phyloP scores from a whole-genome alignment of 345 rosid species.

The Raphanus raphanistrum region DNA sequence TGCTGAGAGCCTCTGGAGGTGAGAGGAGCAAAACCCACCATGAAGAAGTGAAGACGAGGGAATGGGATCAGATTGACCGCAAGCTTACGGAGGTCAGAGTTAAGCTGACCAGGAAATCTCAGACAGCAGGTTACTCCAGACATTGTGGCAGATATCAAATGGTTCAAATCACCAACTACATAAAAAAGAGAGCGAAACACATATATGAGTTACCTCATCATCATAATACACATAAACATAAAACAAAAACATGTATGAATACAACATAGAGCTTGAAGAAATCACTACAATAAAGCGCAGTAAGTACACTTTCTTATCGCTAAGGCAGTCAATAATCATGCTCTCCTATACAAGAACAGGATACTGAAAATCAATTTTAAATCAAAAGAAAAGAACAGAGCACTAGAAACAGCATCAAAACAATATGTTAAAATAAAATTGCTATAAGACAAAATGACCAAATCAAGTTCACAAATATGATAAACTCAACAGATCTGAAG shows the following conservation, averaged over 20 bases:
- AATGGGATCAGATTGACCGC: constrained; percentile 81
- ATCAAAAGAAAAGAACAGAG: no score
- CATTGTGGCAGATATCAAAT: constrained; percentile 79
- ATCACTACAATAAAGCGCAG: not conserved
- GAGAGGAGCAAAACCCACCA: constrained; percentile 81
- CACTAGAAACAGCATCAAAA: not conserved
- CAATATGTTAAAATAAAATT: not conserved
- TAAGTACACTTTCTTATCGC: not conserved
- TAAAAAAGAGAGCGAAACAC: not conserved
- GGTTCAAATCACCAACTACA: constrained; percentile 83
- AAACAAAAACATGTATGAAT: not conserved
- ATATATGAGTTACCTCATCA: not conserved
- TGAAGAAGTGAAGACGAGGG: constrained; percentile 83
- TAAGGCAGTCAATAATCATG: not conserved
- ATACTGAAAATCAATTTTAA: not conserved
- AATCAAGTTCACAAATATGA: not conserved
- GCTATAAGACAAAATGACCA: not conserved
- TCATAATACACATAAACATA: not conserved
- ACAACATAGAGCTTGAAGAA: not conserved
- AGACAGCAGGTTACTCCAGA: constrained; percentile 87
- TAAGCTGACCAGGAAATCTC: constrained; percentile 82
- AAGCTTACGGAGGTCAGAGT: constrained; percentile 80
- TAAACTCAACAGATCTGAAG: not conserved
- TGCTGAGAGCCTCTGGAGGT: constrained; percentile 80
- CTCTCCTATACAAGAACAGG: not conserved